Evolutionary conservation across 805 yeast genomes (phyloP).

Genomic region (Kazachstania bromeliacearum): DNA sequence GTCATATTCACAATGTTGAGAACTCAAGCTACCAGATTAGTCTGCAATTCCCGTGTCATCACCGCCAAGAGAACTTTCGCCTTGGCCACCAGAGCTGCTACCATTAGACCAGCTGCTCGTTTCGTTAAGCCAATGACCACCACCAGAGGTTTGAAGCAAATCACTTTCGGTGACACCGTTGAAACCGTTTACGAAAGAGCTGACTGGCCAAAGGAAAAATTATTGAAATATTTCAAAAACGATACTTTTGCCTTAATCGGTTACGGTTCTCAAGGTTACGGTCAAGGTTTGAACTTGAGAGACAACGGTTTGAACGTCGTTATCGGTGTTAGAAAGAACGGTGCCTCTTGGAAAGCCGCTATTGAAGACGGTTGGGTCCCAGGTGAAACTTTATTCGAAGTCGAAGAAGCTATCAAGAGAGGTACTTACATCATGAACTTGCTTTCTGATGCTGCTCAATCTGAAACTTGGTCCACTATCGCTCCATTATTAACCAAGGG

Average conservation of each 20-base stretch:
- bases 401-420: constrained; percentile 80
- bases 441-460: constrained; percentile 98
- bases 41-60: constrained; percentile 34
- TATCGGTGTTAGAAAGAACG: constrained; percentile 96
- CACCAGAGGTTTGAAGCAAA: constrained; percentile 88
- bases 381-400: constrained; percentile 95
- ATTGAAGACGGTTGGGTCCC: constrained; percentile 99
- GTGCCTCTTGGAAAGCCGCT: constrained; percentile 99
- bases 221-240: constrained; percentile 91
- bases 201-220: constrained; percentile 98
- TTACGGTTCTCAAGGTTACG: constrained; percentile 99
- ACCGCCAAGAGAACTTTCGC: constrained; percentile 62
- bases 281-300: constrained; percentile 98
- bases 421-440: constrained; percentile 97
- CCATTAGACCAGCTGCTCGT: constrained; percentile 52
- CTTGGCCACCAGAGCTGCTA: constrained; percentile 34
- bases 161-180: constrained; percentile 91
- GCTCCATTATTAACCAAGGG: constrained; percentile 92
- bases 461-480: constrained; percentile 88
- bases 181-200: constrained; percentile 97
- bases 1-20: constrained; percentile 29
- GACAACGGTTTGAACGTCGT: constrained; percentile 97
- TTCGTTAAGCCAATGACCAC: constrained; percentile 40
- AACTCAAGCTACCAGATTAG: constrained; percentile 36
- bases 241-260: constrained; percentile 97